phyloP scores from a whole-genome alignment of 1,284 basidiomycete species.

The Salmacisia buchloeana region DNA sequence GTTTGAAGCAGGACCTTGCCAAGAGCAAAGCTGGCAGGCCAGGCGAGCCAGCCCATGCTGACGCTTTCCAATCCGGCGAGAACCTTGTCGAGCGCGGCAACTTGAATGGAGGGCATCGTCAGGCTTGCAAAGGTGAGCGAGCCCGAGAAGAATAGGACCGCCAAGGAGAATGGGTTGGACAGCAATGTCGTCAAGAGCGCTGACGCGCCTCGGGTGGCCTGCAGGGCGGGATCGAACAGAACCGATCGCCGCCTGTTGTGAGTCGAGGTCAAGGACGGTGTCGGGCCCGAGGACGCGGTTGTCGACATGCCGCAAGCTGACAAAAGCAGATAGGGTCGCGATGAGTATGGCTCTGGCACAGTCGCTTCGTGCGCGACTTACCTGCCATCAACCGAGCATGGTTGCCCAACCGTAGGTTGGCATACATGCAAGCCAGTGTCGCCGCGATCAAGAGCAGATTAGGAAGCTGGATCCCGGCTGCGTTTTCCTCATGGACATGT shows the following conservation, averaged over 20 bases:
- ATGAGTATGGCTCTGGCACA: neutral
- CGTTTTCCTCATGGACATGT: conserved; percentile 30
- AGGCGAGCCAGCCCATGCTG: conserved; percentile 43
- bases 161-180: conserved; percentile 45
- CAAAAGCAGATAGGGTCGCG: neutral
- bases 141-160: conserved; percentile 44
- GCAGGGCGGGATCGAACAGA: conserved; percentile 29
- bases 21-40: conserved; percentile 38
- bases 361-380: neutral
- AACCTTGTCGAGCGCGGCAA: conserved; percentile 47
- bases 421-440: conserved; percentile 26
- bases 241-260: conserved; percentile 26
- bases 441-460: conserved; percentile 25
- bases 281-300: conserved; percentile 23
- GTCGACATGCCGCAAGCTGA: conserved; percentile 44
- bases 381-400: conserved; percentile 38
- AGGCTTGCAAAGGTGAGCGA: conserved; percentile 33
- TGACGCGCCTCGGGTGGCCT: conserved; percentile 24
- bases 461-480: conserved; percentile 31
- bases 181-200: conserved; percentile 27
- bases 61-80: conserved; percentile 44
- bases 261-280: conserved; percentile 8
- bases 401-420: conserved; percentile 40
- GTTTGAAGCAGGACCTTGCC: conserved; percentile 46
- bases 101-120: conserved; percentile 38